Evolutionary conservation across 2,329 filamentous ascomycete genomes (phyloP), one percentile per base, ranked within the genome.

Genomic region (Emergomyces orientalis): DNA sequence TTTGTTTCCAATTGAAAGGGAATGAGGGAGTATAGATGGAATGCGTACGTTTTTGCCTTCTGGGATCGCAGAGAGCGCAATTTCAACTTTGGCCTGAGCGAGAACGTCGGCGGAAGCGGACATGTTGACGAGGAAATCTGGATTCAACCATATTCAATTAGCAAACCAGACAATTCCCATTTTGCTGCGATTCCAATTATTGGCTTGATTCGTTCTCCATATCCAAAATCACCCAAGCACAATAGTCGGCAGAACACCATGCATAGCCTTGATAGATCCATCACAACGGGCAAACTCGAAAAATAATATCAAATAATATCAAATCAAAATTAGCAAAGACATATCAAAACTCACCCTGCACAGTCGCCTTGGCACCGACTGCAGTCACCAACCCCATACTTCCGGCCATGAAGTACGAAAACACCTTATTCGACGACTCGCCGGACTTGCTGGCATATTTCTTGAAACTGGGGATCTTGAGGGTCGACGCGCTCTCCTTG

Each of bases 101-200:
- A 99, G 81, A 75, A 99, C 91, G 75, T 99, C 94, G 80, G 94
- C 94, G 66, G 94, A 99, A 67, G 94, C 94, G 73, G 93, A 95
- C 95, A 99, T 97, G 87, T 97, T 99, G 82, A 96, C 91, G 68
- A 99, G 85, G 86, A 99, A 99, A 82, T 99, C 94, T 99, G 79
- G 69, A 69, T 61, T 25, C 45, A 63, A 63, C 17, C 17, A 27
- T 62, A 64, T 68, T 65, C 62, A 66, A 65, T 69, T 65, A 67
- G 67, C 64, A 67, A 45, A 65, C 74, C 68, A 72, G 71, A 63
- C 64, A 64, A 57, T 54, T 60, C 59, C 27, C 19, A 30, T 45
- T 3, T n/a, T 47, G 13, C 3, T 49, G 43, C 34, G 34, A 43
- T 14, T 61, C 52, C 47, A 61, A 17, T 39, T 45, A 41, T 58